phyloP scores from a whole-genome alignment of 2,329 filamentous ascomycete genomes.

The Fusarium pininemorale region DNA sequence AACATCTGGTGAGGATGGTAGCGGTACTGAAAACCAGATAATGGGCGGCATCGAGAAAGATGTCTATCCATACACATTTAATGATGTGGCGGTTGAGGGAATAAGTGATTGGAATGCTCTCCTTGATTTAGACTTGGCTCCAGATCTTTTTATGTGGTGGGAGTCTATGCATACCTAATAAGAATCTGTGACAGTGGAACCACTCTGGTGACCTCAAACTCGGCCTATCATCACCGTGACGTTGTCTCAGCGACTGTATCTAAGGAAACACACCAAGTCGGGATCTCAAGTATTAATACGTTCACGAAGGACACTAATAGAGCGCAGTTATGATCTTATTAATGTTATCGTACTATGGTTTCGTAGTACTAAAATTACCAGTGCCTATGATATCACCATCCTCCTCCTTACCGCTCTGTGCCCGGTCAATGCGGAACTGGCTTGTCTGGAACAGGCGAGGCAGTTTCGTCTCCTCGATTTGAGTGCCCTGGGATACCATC shows the following conservation, averaged over 20 bases:
- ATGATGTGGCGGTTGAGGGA: neutral
- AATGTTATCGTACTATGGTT: neutral
- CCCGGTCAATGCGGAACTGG: neutral
- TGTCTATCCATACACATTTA: neutral
- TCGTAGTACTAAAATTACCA: neutral
- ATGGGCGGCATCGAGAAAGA: neutral
- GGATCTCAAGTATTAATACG: neutral
- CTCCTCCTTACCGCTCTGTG: neutral
- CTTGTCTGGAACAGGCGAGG: slow-evolving; percentile 1
- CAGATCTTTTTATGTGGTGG: neutral
- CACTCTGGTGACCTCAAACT: neutral
- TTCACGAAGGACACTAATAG: fast-evolving
- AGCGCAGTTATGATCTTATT: neutral
- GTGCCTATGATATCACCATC: slow-evolving; percentile 4
- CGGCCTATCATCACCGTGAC: fast-evolving
- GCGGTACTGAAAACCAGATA: fast-evolving
- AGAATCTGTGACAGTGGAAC: neutral
- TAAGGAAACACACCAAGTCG: fast-evolving
- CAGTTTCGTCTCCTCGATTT: neutral
- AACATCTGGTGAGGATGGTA: fast-evolving
- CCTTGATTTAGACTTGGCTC: neutral
- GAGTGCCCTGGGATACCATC: neutral
- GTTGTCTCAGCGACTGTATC: fast-evolving
- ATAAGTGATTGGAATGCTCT: neutral
- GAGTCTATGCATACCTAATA: neutral